Evolutionary conservation across 345 rosid species (phyloP).

Genomic region (Schrenkiella parvula): DNA sequence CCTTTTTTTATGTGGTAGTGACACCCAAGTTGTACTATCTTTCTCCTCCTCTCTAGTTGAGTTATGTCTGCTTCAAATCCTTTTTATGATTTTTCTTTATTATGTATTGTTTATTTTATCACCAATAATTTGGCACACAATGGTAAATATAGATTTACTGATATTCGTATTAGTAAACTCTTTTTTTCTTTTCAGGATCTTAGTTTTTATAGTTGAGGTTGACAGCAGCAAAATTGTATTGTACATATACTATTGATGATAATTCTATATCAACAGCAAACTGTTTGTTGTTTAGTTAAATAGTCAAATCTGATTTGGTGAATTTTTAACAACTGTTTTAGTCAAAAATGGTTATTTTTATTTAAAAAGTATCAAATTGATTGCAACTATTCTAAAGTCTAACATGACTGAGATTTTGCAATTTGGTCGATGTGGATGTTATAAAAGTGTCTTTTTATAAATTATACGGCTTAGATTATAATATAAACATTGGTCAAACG

Average conservation of each 20-base stretch:
- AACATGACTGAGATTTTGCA: constrained; percentile 11
- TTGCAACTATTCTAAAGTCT: background rate
- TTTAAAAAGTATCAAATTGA: background rate
- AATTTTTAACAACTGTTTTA: background rate
- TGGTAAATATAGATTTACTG: background rate
- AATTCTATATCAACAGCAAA: background rate
- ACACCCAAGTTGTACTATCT: background rate
- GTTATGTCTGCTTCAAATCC: background rate
- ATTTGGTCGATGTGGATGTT: constrained; percentile 6
- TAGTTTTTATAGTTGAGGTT: background rate
- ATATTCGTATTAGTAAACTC: background rate
- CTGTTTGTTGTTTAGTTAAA: background rate
- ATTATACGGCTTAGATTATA: background rate
- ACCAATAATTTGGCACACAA: background rate
- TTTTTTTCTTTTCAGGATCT: background rate
- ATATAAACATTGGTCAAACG: constrained; percentile 1
- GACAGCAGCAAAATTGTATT: background rate
- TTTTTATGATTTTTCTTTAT: background rate
- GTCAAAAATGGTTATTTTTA: constrained; percentile 3
- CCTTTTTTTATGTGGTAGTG: background rate
- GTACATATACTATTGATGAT: background rate
- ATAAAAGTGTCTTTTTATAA: background rate
- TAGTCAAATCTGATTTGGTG: background rate
- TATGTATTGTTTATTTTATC: background rate
- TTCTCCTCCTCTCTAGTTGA: background rate